These are phyloP conservation scores for Malassezia brasiliensis DNA, from an alignment of 1,284 basidiomycete species.

Conservation along the genomic window DNA sequence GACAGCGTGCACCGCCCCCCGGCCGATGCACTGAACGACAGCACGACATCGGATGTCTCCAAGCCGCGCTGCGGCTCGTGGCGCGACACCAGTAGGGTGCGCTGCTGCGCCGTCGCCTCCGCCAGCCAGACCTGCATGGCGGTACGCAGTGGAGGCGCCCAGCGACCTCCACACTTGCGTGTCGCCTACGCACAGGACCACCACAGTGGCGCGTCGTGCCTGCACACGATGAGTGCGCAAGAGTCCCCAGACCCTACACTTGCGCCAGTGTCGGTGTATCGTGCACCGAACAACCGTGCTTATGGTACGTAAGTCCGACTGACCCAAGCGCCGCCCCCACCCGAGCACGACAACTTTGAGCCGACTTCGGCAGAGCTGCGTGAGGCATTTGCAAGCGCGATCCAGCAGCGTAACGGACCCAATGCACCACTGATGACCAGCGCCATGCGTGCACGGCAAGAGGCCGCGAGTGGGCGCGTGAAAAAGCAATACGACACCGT, in stretches of 20 bases:
- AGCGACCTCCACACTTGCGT: neutral
- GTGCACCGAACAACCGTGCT: constrained; percentile 4
- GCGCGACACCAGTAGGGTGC: constrained; percentile 7
- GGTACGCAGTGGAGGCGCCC: neutral
- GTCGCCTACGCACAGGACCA: neutral
- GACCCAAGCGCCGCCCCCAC: constrained; percentile 8
- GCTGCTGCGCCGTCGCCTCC: constrained; percentile 8
- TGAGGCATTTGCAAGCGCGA: constrained; percentile 58
- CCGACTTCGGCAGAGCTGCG: constrained; percentile 66
- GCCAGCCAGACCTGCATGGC: constrained; percentile 17
- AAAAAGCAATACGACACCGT: constrained; percentile 64
- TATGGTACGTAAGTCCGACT: constrained; percentile 5
- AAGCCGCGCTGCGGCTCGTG: neutral
- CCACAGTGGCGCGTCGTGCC: neutral
- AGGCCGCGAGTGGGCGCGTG: constrained; percentile 53
- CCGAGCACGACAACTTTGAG: constrained; percentile 50
- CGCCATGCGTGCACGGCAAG: constrained; percentile 59
- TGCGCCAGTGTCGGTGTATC: constrained; percentile 8
- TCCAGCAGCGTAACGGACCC: constrained; percentile 59
- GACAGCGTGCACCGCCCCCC: constrained; percentile 7
- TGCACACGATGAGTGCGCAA: too few species aligned
- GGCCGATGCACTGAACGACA: constrained; percentile 5
- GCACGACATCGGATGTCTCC: neutral
- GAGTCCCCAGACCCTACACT: too few species aligned
- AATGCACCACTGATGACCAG: constrained; percentile 68